These are phyloP conservation scores for Magnaporthiopsis rhizophila DNA, from an alignment of 2,329 filamentous ascomycete species.

Conservation along the genomic window DNA sequence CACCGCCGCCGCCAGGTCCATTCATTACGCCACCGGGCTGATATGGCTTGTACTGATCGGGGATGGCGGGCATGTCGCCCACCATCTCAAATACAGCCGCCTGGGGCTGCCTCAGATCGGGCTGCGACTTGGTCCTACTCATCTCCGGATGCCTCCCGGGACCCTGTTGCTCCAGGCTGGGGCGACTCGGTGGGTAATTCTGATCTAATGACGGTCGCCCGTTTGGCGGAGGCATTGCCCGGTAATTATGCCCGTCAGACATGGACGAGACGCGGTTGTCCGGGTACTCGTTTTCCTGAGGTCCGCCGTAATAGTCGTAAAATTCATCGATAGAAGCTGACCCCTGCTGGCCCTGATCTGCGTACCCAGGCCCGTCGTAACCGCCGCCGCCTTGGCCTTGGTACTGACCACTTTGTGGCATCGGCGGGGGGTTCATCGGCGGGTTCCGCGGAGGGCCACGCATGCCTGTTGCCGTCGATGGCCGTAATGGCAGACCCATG, in stretches of 20 bases:
- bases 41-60: conserved; percentile 22
- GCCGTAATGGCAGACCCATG: conserved; percentile 38
- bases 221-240: conserved; percentile 27
- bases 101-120: conserved; percentile 55
- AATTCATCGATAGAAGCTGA: conserved; percentile 39
- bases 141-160: conserved; percentile 45
- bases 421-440: conserved; percentile 30
- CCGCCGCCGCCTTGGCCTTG: conserved; percentile 17
- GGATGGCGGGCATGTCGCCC: conserved; percentile 49
- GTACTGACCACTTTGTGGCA: conserved; percentile 21
- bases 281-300: conserved; percentile 21
- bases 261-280: conserved; percentile 18
- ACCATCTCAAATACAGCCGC: conserved; percentile 69
- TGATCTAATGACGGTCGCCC: conserved; percentile 38
- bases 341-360: conserved; percentile 23
- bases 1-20: conserved; percentile 12
- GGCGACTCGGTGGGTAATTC: conserved; percentile 30
- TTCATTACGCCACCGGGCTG: conserved; percentile 17
- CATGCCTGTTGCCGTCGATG: conserved; percentile 45
- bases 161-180: conserved; percentile 23
- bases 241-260: conserved; percentile 34
- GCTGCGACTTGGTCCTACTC: conserved; percentile 58
- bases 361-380: conserved; percentile 28
- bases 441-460: conserved; percentile 45
- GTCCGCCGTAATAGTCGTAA: conserved; percentile 48